Percentiles rank a stretch among this genome's conserved stretches.
Evolutionary conservation across 108 stramenopile genomes (phyloP).

Genomic region (Cylindrotheca closterium): DNA sequence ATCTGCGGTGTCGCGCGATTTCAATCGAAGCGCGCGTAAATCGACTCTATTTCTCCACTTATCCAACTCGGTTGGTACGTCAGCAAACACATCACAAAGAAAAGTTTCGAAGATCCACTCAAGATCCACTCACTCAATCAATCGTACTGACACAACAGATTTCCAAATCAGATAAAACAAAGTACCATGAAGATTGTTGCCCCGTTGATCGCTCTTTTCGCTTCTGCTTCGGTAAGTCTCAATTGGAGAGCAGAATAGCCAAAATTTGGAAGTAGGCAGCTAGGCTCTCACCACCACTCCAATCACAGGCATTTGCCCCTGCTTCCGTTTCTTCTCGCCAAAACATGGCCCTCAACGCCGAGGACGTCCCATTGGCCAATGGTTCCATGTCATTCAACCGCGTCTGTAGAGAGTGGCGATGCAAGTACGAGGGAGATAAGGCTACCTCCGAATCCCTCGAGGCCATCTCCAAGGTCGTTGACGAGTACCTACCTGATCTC

Average conservation of each 20-base stretch:
- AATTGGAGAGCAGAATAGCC: no score
- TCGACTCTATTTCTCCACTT: no score
- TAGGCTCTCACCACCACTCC: not conserved
- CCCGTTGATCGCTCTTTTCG: slow-evolving; percentile 6
- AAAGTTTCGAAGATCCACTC: no score
- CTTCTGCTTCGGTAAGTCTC: slow-evolving; percentile 17
- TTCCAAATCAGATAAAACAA: no score
- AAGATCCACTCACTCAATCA: no score
- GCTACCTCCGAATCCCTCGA: slow-evolving; percentile 68
- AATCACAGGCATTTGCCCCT: slow-evolving; percentile 47
- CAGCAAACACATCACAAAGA: no score
- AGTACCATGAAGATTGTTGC: slow-evolving; percentile 17
- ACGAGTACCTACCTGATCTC: slow-evolving; percentile 77
- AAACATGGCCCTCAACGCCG: slow-evolving; percentile 36
- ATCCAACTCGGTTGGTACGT: no score
- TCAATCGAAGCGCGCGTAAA: no score
- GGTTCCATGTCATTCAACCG: slow-evolving; percentile 83
- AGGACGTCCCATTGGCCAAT: slow-evolving; percentile 75
- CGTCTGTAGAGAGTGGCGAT: slow-evolving; percentile 88
- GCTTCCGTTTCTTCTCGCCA: slow-evolving; percentile 10
- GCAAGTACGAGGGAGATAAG: slow-evolving; percentile 88
- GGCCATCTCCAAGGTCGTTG: slow-evolving; percentile 70
- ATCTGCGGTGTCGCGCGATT: no score
- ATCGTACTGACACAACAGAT: no score
- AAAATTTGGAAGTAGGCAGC: no score